Conservation (phyloP, 805 yeast species). For the Candida krabiensis region DNA sequence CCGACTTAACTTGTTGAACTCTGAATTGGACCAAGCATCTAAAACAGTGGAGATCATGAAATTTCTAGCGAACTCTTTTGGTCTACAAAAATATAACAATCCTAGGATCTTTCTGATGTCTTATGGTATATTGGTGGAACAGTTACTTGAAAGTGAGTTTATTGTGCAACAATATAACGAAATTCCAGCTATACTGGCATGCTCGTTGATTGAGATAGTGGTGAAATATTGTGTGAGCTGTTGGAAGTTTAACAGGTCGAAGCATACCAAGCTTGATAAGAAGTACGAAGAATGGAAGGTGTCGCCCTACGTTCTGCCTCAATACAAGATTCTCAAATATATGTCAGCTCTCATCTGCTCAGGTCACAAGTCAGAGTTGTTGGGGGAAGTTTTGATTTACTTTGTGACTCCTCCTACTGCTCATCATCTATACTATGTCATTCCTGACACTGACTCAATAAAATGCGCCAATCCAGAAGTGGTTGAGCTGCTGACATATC, state of each 20-base stretch:
- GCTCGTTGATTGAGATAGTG: conserved; percentile 40
- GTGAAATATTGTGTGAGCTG: conserved; percentile 46
- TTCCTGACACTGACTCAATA: conserved; percentile 15
- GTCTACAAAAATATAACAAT: conserved; percentile 31
- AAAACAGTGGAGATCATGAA: conserved; percentile 30
- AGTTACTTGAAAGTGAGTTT: conserved; percentile 39
- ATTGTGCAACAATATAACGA: conserved; percentile 33
- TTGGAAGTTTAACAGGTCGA: conserved; percentile 35
- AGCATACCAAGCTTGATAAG: conserved; percentile 20
- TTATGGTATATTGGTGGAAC: conserved; percentile 40
- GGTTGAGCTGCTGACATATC: conserved; percentile 18
- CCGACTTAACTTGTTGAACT: conserved; percentile 18
- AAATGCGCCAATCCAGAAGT: conserved; percentile 13
- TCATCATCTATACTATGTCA: conserved; percentile 18
- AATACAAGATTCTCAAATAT: conserved; percentile 22
- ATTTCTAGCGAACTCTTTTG: conserved; percentile 36
- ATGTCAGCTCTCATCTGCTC: conserved; percentile 12
- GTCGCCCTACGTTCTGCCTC: conserved; percentile 22
- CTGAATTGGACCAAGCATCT: conserved; percentile 24
- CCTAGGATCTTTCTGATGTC: conserved; percentile 38
- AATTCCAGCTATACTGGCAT: conserved; percentile 24
- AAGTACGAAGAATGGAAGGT: conserved; percentile 36
- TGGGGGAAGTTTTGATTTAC: conserved; percentile 25
- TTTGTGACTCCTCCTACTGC: conserved; percentile 27
- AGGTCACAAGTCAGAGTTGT: conserved; percentile 21